phyloP scores from a whole-genome alignment of 2,329 filamentous ascomycete species.

The Arthrocladium fulminans region DNA sequence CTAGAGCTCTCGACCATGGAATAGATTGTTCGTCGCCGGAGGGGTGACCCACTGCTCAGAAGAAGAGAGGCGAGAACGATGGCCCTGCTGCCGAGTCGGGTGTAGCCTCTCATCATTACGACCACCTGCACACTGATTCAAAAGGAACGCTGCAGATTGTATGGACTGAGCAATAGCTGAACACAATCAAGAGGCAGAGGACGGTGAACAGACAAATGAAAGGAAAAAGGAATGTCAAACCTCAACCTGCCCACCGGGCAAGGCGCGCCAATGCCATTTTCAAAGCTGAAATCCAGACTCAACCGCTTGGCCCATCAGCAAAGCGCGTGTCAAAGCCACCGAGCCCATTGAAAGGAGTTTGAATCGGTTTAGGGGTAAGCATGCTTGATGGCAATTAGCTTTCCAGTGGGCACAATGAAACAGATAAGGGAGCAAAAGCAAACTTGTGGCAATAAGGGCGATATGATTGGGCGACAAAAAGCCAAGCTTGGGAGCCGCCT shows the following conservation, averaged over 20 bases:
- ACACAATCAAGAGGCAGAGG: background rate
- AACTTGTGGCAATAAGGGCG: background rate
- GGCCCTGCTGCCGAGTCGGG: background rate
- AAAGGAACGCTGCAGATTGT: background rate
- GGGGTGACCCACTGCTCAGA: background rate
- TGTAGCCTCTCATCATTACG: background rate
- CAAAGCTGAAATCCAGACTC: background rate
- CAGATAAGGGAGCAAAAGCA: no score
- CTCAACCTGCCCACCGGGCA: background rate
- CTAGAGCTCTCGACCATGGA: background rate
- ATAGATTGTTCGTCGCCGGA: background rate
- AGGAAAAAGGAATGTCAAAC: background rate
- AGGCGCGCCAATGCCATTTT: background rate
- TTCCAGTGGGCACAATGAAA: background rate
- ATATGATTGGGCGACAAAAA: background rate
- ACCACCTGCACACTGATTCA: no score
- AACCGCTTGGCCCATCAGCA: background rate
- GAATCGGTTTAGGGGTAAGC: background rate
- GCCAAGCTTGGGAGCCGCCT: background rate
- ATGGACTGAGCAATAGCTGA: background rate
- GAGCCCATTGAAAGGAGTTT: background rate
- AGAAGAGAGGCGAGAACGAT: background rate
- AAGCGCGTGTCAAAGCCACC: background rate
- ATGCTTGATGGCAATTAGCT: background rate
- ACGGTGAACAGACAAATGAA: background rate